Base-by-base conservation (phyloP, 352 stramenopile genomes). In the Albugo candida region DNA sequence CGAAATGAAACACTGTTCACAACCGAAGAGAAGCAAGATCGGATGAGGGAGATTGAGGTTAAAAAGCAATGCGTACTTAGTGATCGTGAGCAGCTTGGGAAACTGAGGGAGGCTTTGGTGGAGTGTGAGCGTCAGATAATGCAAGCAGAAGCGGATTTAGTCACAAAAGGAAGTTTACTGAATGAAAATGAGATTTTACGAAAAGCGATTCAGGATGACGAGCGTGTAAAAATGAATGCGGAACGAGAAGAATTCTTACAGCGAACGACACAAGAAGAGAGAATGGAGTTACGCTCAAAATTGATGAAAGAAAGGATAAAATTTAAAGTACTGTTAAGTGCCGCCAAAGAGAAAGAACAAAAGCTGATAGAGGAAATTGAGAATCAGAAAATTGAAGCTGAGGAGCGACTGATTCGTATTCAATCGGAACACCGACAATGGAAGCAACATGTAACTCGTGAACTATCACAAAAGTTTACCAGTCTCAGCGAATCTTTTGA, bases 181-280 rank as follows among this genome's bases (percentile, higher is more conserved):
- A 69, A 82, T 16, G 71, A 87, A 52, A 70, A 87, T 45, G 72
- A 87, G 39, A 80, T 82, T 48, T 51, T 87, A 14, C 64, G 72
- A 18, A 65, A 70, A 40, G 72, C 70, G 2, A 87, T 87, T 13
- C 72, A 87, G 35, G 71, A 83, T 13, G 75, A 84, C 40, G 75
- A 87, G 50, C 67, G 75, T n/a, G 61, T 83, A 42, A 85, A 87
- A 45, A 84, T 83, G 70, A 65, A 82, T 56, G 60, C 63, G 13
- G 77, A 86, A 36, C 67, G 70, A n/a, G 63, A 66, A 10, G 56
- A 46, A 24, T 84, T 76, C 48, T 51, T 89, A 17, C 59, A 81
- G 44, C 51, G 58, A 14, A 69, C 67, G 0, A 47, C 84, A n/a
- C 72, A 82, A 11, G 67, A 81, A 10, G 75, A 87, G 51, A 61